These are phyloP conservation scores for Pochonia chlamydosporia DNA, from an alignment of 2,329 filamentous ascomycete genomes.

Conservation along the genomic window DNA sequence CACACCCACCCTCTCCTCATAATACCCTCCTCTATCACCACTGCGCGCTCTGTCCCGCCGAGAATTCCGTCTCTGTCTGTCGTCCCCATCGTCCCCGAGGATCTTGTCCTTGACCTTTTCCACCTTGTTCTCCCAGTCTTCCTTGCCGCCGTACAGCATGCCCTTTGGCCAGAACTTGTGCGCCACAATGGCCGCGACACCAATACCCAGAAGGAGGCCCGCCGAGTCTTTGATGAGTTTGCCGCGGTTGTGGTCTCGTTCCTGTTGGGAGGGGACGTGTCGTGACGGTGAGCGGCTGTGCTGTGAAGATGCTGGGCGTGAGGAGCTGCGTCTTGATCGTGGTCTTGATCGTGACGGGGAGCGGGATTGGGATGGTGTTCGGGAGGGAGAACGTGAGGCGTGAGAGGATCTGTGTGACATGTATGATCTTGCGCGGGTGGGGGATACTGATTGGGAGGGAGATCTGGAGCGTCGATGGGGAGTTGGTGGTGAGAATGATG, in stretches of 20 bases:
- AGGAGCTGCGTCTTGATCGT: slow-evolving; percentile 6
- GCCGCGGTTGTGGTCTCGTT: slow-evolving; percentile 11
- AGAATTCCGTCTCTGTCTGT: neutral
- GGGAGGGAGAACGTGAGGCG: slow-evolving; percentile 7
- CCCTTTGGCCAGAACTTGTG: slow-evolving; percentile 30
- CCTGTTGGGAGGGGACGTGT: slow-evolving; percentile 8
- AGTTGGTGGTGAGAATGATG: neutral
- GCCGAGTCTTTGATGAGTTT: slow-evolving; percentile 24
- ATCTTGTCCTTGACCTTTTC: slow-evolving; percentile 4
- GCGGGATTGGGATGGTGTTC: slow-evolving; percentile 16
- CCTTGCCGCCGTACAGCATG: slow-evolving; percentile 19
- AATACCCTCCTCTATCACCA: neutral
- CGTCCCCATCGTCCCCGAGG: slow-evolving; percentile 1
- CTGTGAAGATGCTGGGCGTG: slow-evolving; percentile 6
- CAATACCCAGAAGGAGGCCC: slow-evolving; percentile 27
- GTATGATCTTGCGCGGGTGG: slow-evolving; percentile 9
- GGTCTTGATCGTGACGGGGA: slow-evolving; percentile 14
- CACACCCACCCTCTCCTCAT: slow-evolving; percentile 1
- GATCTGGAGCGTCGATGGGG: slow-evolving; percentile 6
- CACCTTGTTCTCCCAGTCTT: slow-evolving; percentile 21
- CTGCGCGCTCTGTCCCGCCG: neutral
- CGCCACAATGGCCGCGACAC: slow-evolving; percentile 27
- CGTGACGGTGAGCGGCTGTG: slow-evolving; percentile 8
- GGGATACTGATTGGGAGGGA: slow-evolving; percentile 13
- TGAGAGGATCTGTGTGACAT: neutral